Conservation (phyloP, 768 basidiomycete genomes). For the Kwoniella shandongensis region DNA sequence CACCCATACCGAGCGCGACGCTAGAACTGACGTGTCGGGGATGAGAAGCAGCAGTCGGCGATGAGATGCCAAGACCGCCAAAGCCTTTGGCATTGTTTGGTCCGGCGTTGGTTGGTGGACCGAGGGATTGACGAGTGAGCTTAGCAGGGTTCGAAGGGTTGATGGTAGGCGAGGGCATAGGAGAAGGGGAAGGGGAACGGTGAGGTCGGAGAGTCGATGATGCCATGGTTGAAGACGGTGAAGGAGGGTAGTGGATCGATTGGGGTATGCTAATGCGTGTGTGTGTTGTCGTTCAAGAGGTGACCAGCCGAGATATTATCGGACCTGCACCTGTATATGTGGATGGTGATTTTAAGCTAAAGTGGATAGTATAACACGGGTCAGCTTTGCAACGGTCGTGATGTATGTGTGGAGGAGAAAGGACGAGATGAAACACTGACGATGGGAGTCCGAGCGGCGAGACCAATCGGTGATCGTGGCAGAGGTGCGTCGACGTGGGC, state of each 20-base stretch:
- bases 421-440: too few species aligned
- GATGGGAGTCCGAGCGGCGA: too few species aligned
- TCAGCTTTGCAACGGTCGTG: too few species aligned
- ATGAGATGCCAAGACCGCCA: constrained; percentile 37
- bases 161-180: constrained; percentile 25
- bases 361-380: too few species aligned
- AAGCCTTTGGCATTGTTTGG: constrained; percentile 35
- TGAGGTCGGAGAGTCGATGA: constrained; percentile 47
- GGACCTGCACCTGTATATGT: constrained; percentile 24
- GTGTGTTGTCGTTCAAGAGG: not conserved
- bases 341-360: too few species aligned
- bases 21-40: constrained; percentile 42
- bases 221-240: constrained; percentile 28
- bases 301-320: constrained; percentile 22
- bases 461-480: too few species aligned
- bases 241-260: not conserved
- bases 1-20: constrained; percentile 24
- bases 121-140: constrained; percentile 48
- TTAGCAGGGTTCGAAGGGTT: constrained; percentile 37
- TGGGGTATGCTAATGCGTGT: not conserved
- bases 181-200: constrained; percentile 46
- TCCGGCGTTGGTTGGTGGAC: constrained; percentile 40
- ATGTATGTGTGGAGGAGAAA: too few species aligned
- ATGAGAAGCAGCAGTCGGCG: constrained; percentile 21
- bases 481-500: too few species aligned